These are phyloP conservation scores for Clitoria ternatea DNA, from an alignment of 306 rosid species.

Conservation along the genomic window DNA sequence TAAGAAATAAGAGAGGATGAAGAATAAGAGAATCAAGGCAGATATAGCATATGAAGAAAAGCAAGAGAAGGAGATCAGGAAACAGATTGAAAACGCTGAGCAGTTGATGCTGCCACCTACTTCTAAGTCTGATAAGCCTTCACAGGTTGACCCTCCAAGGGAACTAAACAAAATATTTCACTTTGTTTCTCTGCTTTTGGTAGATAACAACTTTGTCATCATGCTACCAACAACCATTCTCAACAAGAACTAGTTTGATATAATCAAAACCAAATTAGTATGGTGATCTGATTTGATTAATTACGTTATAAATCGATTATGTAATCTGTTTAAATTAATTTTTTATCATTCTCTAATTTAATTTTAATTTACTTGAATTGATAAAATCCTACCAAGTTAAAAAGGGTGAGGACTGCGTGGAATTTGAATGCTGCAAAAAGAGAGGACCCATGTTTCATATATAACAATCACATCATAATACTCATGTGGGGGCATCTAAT, in stretches of 20 bases:
- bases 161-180: constrained; percentile 46
- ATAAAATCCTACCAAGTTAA: too few relatives aligned
- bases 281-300: too few relatives aligned
- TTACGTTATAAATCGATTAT: too few relatives aligned
- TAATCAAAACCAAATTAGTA: too few relatives aligned
- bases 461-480: background rate
- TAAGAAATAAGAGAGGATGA: constrained; percentile 67
- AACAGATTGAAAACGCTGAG: too few relatives aligned
- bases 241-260: background rate
- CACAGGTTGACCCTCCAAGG: constrained; percentile 22
- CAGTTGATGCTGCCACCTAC: constrained; percentile 28
- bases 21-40: constrained; percentile 48
- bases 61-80: constrained; percentile 76
- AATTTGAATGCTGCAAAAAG: background rate
- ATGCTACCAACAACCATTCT: background rate
- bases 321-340: too few relatives aligned
- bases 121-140: constrained; percentile 25
- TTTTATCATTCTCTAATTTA: too few relatives aligned
- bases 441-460: background rate
- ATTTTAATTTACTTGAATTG: too few relatives aligned
- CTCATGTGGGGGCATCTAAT: background rate
- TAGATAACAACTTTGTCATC: constrained; percentile 4
- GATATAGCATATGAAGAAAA: constrained; percentile 70
- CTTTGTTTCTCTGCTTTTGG: background rate
- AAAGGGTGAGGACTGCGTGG: background rate